Evolutionary conservation across 2,329 filamentous ascomycete genomes (phyloP).

Genomic region (Fusarium annulatum): DNA sequence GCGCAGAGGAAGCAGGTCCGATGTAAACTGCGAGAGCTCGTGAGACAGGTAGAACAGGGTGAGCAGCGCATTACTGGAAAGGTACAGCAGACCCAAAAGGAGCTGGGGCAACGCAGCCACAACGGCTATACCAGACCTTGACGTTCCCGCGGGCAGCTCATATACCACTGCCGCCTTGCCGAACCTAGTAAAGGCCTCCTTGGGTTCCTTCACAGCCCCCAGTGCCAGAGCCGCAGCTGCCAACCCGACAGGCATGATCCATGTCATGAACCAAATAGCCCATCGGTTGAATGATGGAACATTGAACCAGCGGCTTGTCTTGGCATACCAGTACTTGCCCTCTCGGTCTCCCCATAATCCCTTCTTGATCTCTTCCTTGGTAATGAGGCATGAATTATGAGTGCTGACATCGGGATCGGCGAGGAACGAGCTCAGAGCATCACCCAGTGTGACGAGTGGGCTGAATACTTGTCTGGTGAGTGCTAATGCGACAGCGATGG

Average conservation of each 20-base stretch:
- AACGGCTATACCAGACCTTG: constrained; percentile 49
- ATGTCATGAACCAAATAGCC: constrained; percentile 53
- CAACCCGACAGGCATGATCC: constrained; percentile 52
- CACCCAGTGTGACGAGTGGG: constrained; percentile 62
- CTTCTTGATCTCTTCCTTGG: constrained; percentile 57
- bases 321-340: constrained; percentile 56
- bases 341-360: constrained; percentile 57
- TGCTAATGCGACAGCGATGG: constrained; percentile 54
- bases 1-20: constrained; percentile 51
- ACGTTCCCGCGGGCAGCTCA: constrained; percentile 41
- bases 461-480: constrained; percentile 51
- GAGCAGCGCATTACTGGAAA: constrained; percentile 59
- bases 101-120: constrained; percentile 61
- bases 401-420: constrained; percentile 58
- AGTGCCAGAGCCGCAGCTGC: constrained; percentile 54
- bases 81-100: constrained; percentile 60
- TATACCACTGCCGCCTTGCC: constrained; percentile 53
- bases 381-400: constrained; percentile 57
- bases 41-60: constrained; percentile 62
- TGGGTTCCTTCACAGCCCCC: constrained; percentile 46
- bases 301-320: constrained; percentile 58
- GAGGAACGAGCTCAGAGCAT: constrained; percentile 63
- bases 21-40: constrained; percentile 60
- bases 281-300: constrained; percentile 57
- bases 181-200: constrained; percentile 52